A percentile compares a stretch with the other conserved stretches of the same genome.
These are phyloP conservation scores for Rhynchospora pubera DNA, from an alignment of 176 grass and related monocot species.

Conservation along the genomic window DNA sequence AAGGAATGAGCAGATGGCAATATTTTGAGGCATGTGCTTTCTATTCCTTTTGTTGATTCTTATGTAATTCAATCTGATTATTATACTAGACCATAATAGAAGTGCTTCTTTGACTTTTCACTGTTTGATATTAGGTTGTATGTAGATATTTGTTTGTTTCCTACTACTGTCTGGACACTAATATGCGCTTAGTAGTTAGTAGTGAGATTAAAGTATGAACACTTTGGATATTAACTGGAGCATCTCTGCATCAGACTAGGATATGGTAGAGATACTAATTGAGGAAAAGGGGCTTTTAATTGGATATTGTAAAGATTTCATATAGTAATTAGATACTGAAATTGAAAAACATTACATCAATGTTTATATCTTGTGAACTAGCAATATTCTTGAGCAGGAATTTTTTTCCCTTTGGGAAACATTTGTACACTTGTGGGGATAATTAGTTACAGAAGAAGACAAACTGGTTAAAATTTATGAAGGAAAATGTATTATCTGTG, in stretches of 20 bases:
- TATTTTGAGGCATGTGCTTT: constrained; percentile 26
- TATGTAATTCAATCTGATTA: constrained; percentile 12
- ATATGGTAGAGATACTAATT: neutral
- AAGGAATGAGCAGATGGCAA: constrained; percentile 20
- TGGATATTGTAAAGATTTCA: neutral
- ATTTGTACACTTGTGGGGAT: neutral
- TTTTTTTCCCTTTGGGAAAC: neutral
- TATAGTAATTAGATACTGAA: neutral
- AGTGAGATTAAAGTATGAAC: neutral
- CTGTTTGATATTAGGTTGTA: constrained; percentile 3
- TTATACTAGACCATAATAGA: neutral
- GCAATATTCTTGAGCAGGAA: neutral
- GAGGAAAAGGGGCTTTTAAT: neutral
- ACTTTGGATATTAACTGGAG: neutral
- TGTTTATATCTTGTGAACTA: neutral
- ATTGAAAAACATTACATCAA: neutral
- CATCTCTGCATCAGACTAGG: neutral
- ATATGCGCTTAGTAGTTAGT: neutral
- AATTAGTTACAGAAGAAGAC: neutral
- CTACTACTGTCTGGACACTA: neutral
- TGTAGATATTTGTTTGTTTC: neutral
- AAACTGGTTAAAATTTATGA: neutral
- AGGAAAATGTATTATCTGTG: neutral
- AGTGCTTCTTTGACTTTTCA: neutral
- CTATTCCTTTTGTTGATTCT: constrained; percentile 34